Conservation (phyloP, 345 rosid genomes). For the Conringia planisiliqua region DNA sequence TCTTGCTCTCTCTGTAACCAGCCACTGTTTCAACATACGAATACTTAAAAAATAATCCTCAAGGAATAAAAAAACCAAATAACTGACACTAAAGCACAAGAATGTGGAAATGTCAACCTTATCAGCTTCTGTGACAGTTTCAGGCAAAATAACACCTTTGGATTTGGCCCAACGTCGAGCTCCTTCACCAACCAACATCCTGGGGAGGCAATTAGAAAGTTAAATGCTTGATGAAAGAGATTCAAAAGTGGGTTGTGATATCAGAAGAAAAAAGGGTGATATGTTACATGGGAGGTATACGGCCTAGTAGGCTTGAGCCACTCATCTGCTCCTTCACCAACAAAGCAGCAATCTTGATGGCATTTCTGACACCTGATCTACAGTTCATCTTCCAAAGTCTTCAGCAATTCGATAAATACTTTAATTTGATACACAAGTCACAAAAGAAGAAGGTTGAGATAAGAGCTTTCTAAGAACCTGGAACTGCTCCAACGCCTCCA, state of each 20-base stretch:
- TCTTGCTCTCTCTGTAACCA: constrained; percentile 77
- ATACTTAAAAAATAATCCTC: background rate
- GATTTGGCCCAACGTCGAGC: constrained; percentile 75
- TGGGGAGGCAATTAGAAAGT: constrained; percentile 23
- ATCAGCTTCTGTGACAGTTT: constrained; percentile 52
- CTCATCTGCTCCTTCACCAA: constrained; percentile 75
- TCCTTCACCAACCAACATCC: constrained; percentile 98
- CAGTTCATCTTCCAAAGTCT: constrained; percentile 16
- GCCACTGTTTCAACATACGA: constrained; percentile 54
- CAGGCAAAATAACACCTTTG: constrained; percentile 52
- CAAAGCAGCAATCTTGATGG: constrained; percentile 75
- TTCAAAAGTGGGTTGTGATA: background rate
- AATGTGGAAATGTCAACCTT: constrained; percentile 43
- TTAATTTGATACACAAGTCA: background rate
- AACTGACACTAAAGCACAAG: background rate
- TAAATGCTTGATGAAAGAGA: background rate
- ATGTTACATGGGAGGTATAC: constrained; percentile 87
- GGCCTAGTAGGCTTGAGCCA: constrained; percentile 69
- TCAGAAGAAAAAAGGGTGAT: constrained; percentile 10
- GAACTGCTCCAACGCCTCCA: constrained; percentile 97
- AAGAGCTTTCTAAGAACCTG: constrained; percentile 44
- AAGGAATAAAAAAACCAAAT: background rate
- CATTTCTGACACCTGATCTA: constrained; percentile 92
- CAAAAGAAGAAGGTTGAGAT: background rate
- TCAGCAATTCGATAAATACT: background rate